A percentile compares a stretch with the other conserved stretches of the same genome.
Conservation (phyloP, 2,329 filamentous ascomycete species). For the Colletotrichum neosansevieriae region DNA sequence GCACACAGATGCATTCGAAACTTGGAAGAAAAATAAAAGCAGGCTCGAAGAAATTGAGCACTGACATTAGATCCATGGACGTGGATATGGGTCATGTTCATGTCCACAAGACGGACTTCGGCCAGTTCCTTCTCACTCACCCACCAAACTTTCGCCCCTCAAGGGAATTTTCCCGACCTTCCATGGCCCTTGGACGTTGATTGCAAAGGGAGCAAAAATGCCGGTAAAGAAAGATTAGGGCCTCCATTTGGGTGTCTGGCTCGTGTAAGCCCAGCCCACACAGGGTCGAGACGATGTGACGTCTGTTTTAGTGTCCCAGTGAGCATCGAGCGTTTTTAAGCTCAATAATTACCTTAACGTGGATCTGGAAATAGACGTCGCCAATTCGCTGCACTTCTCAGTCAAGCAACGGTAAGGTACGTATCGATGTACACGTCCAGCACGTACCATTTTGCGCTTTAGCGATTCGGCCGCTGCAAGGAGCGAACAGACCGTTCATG, state of each 20-base stretch:
- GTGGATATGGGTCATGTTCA: not conserved
- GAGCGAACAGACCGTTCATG: slow-evolving; percentile 28
- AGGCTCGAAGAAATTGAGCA: not conserved
- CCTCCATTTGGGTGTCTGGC: too few relatives aligned
- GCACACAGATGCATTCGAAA: not conserved
- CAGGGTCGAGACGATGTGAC: slow-evolving; percentile 32
- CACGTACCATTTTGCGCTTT: slow-evolving; percentile 11
- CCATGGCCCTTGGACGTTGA: not conserved
- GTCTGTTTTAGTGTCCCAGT: slow-evolving; percentile 12
- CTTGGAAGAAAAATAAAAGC: not conserved
- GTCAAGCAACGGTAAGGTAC: not conserved
- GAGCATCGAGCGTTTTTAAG: slow-evolving; percentile 7
- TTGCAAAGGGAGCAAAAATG: too few relatives aligned
- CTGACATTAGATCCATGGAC: slow-evolving; percentile 9
- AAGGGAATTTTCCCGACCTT: slow-evolving; percentile 13
- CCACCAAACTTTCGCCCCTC: not conserved
- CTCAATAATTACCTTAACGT: slow-evolving; percentile 12
- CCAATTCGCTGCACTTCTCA: slow-evolving; percentile 14
- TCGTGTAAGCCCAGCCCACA: too few relatives aligned
- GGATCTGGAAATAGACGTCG: slow-evolving; percentile 25
- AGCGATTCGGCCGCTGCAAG: slow-evolving; percentile 26
- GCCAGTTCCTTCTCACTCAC: slow-evolving; percentile 5
- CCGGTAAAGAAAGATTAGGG: too few relatives aligned
- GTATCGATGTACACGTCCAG: not conserved
- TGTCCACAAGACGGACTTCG: slow-evolving; percentile 26